Evolutionary conservation across 1,284 basidiomycete genomes (phyloP).

Genomic region (Cryptococcus hybrid): DNA sequence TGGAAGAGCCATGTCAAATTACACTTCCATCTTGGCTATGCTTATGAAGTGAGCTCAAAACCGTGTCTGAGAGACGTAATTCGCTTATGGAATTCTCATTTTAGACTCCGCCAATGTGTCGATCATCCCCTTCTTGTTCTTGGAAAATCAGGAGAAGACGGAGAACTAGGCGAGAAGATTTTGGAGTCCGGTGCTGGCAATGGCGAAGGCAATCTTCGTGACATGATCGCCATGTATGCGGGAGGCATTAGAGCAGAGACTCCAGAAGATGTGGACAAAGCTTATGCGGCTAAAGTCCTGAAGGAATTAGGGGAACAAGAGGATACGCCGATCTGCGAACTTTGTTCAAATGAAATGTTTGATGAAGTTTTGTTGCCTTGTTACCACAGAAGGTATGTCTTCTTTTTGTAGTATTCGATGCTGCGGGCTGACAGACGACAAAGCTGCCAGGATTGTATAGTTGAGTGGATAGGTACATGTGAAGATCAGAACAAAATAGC

Average conservation of each 20-base stretch:
- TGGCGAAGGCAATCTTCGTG: conserved; percentile 58
- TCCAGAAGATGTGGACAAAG: conserved; percentile 37
- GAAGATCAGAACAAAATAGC: conserved; percentile 46
- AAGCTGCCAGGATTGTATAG: conserved; percentile 50
- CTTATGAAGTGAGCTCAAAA: conserved; percentile 66
- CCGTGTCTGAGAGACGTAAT: not conserved
- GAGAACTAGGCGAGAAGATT: conserved; percentile 51
- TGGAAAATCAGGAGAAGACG: conserved; percentile 52
- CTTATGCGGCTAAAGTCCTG: conserved; percentile 66
- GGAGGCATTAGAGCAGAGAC: conserved; percentile 48
- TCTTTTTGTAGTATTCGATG: not conserved
- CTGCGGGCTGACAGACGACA: not conserved
- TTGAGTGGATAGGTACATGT: conserved; percentile 46
- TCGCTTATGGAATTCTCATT: conserved; percentile 8
- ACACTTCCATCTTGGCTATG: conserved; percentile 87
- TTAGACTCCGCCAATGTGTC: conserved; percentile 79
- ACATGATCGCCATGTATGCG: conserved; percentile 63
- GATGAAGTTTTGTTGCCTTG: conserved; percentile 70
- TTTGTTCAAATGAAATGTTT: conserved; percentile 59
- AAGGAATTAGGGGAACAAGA: conserved; percentile 56
- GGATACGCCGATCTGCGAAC: conserved; percentile 66
- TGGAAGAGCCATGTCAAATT: conserved; percentile 76
- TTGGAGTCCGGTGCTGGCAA: conserved; percentile 52
- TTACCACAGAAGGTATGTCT: conserved; percentile 69
- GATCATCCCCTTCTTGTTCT: conserved; percentile 76